A percentile compares a stretch with the other conserved stretches of the same genome.
Conservation (phyloP, 306 rosid genomes). For the Begonia peltatifolia region DNA sequence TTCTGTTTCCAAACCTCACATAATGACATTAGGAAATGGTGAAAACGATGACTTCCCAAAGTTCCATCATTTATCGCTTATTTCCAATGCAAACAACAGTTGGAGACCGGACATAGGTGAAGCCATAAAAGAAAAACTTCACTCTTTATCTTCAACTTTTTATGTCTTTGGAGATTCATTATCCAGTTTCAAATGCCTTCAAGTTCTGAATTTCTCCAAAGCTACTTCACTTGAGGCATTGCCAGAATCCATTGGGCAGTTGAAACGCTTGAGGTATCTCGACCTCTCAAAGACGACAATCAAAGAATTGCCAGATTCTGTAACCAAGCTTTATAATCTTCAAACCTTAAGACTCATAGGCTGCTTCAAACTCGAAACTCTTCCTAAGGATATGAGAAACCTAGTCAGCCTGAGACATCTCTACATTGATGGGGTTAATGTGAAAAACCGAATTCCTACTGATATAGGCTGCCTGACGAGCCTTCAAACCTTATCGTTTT, state of each 20-base stretch:
- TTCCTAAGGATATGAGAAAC: conserved; percentile 6
- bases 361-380: not conserved
- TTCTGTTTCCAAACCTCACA: not conserved
- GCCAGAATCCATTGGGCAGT: conserved; percentile 2
- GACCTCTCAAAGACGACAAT: conserved; percentile 1
- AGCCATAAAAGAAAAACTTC: not conserved
- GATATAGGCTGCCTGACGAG: conserved; percentile 1
- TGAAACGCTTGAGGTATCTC: conserved; percentile 11
- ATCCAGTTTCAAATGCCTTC: not conserved
- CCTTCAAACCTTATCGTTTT: conserved; percentile 7
- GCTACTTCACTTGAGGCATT: not conserved
- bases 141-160: not conserved
- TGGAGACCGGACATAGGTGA: not conserved
- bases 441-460: not conserved
- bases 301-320: conserved; percentile 1
- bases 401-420: conserved; percentile 6
- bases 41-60: not conserved
- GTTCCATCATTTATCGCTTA: not conserved
- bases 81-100: not conserved
- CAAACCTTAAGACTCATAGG: conserved; percentile 4
- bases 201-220: conserved; percentile 1
- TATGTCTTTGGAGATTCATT: not conserved
- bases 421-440: not conserved
- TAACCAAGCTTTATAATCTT: conserved; percentile 1
- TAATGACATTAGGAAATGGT: not conserved